phyloP scores from a whole-genome alignment of 129 eudicot genomes.

The Tagetes erecta region DNA sequence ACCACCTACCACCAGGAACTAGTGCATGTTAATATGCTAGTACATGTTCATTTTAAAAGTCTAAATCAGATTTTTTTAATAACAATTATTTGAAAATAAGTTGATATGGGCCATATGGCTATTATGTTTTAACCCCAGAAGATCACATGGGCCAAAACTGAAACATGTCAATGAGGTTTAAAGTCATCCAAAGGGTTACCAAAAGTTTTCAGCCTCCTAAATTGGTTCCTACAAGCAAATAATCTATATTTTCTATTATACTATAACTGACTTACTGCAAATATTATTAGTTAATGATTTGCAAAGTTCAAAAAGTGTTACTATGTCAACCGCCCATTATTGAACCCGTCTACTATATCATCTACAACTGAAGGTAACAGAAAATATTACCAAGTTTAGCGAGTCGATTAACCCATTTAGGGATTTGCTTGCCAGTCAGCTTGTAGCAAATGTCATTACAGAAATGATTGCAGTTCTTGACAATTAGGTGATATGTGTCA shows the following conservation, averaged over 20 bases:
- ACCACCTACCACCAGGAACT: too few species aligned
- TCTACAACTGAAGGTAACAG: conserved; percentile 5
- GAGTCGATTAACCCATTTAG: conserved; percentile 77
- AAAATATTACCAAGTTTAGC: conserved; percentile 60
- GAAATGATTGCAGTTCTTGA: conserved; percentile 77
- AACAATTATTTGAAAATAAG: too few species aligned
- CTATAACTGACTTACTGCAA: not conserved
- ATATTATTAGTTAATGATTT: not conserved
- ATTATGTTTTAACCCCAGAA: too few species aligned
- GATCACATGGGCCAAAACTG: not conserved
- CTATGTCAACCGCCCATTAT: not conserved
- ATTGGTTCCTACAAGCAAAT: not conserved
- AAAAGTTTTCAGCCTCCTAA: not conserved
- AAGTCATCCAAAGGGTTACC: not conserved
- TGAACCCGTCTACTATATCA: not conserved
- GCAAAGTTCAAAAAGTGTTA: not conserved
- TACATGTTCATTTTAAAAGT: not conserved
- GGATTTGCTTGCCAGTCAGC: conserved; percentile 69
- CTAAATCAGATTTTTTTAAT: not conserved
- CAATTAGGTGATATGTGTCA: conserved; percentile 65
- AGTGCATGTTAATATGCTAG: too few species aligned
- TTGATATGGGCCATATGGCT: too few species aligned
- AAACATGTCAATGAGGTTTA: not conserved
- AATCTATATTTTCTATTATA: not conserved
- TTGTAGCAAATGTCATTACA: conserved; percentile 68